Evolutionary conservation across 169 alveolate species (phyloP), one percentile per base, ranked within the genome.

Genomic region (Amoebophrya sp.): DNA sequence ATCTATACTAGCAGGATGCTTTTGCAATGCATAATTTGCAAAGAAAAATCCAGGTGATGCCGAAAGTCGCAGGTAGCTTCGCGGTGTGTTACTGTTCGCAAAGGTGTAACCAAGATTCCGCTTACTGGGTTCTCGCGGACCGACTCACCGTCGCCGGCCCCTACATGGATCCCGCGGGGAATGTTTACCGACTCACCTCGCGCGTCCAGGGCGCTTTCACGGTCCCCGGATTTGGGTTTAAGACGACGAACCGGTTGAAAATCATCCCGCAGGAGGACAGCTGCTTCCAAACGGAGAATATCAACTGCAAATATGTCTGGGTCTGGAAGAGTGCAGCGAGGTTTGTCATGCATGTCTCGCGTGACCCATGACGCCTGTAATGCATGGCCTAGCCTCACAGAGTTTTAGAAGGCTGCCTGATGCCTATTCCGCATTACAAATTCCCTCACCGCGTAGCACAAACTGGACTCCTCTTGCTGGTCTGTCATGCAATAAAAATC

Each of bases 201-300:
- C 83, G 83, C 83, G 83, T 66, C 32, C 83, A 66, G 83, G 83
- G 83, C 35, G 29, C 83, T 2, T 66, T 66, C 35, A 7, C 83
- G 83, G 10, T 66, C 32, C 39, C 29, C 39, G 83, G 83, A 25
- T 66, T 25, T 25, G 83, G 83, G 83, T 25, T 66, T 3, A 25
- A 2, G 29, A 2, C 83, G 32, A 25, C 83, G 10, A 66, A 66
- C 83, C 83, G 83, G 83, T 25, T 66, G 83, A 66, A n/a, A 25
- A 66, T 66, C 83, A 66, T 66, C 32, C 83, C 83, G 29, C 32
- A 12, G 35, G 83, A 66, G 35, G 83, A 66, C 83, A n/a, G 35
- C 83, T 66, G 83, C 83, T 66, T 66, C 83, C 83, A 66, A 25
- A 66, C 39, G 35, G 83, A 66, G 66, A 47, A 47, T 47, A 47